Base-by-base conservation (phyloP, 176 grass and related monocot species). In the Otatea glauca region DNA sequence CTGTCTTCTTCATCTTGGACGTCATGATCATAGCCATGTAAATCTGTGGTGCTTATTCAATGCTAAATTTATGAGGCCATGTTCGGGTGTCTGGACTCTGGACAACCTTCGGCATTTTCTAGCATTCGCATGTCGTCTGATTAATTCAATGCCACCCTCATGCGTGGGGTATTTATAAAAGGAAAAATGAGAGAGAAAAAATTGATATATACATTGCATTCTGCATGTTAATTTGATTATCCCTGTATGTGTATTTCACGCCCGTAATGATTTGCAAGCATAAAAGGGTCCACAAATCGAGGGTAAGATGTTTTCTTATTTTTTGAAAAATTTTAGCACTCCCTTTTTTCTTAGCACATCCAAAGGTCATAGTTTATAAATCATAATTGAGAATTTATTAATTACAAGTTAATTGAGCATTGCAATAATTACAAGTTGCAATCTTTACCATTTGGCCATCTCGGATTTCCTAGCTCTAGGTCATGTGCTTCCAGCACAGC, bases 51-150 rank as follows among this genome's bases (percentile, higher is more conserved):
- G 68, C 37, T 68, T 70, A 70, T 53, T 11, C 25, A 35, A 53
- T 37, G 69, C 43, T 48, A 27, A 8, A 72, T 74, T 74, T 74
- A 53, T 35, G 44, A 54, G 27, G 47, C 27, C 71, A 54, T 74
- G 71, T 74, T 48, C 25, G 18, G 13, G 35, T 68, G 65, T 11
- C 41, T 65, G 62, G 59, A 0, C 23, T 11, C 41, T 65, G 62
- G 59, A 0, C 23, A 25, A 5, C 10, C 59, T 27, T 62, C 25
- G 59, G 59, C 10, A 9, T 27, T 27, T 23, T 23, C 5, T 62
- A 10, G 23, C 23, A 27, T 62, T 62, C 10, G 59, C 59, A 12
- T 5, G 5, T 2, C 5, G 50, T 53, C 16, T 53, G 55, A 58
- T 10, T n/a, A n/a, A 58, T n/a, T 23, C 21, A 58, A 9, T 23